Evolutionary conservation across 2,329 filamentous ascomycete species (phyloP).

Genomic region (Fusarium sp.): DNA sequence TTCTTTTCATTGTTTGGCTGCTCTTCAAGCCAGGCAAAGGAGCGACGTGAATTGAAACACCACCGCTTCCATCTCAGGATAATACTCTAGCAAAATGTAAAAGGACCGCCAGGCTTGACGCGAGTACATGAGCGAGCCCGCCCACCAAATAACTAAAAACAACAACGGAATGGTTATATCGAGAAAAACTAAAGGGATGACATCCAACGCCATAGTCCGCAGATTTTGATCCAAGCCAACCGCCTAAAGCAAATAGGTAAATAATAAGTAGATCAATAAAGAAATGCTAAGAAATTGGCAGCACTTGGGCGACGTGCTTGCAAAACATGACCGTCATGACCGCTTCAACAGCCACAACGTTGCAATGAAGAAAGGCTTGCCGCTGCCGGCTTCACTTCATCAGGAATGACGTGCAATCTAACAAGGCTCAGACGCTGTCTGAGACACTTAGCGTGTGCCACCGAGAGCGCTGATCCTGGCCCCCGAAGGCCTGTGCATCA

Average conservation of each 20-base stretch:
- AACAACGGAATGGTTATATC: constrained; percentile 18
- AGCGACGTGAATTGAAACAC: constrained; percentile 39
- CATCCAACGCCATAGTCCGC: constrained; percentile 48
- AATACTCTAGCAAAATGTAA: constrained; percentile 44
- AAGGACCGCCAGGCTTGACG: constrained; percentile 41
- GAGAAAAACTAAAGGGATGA: constrained; percentile 35
- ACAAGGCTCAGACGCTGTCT: constrained; percentile 21
- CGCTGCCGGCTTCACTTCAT: constrained; percentile 1
- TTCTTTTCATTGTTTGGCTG: constrained; percentile 34
- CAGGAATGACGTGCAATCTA: constrained; percentile 12
- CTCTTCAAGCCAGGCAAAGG: constrained; percentile 36
- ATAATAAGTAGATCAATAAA: constrained; percentile 30
- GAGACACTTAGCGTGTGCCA: constrained; percentile 57
- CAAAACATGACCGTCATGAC: constrained; percentile 18
- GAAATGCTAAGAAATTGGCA: constrained; percentile 31
- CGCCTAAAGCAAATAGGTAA: constrained; percentile 36
- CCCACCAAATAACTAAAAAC: constrained; percentile 33
- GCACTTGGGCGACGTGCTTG: constrained; percentile 15
- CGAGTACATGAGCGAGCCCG: constrained; percentile 42
- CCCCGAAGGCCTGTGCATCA: constrained; percentile 72
- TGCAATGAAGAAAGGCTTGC: constrained; percentile 9
- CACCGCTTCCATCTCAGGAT: constrained; percentile 39
- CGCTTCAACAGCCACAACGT: constrained; percentile 30
- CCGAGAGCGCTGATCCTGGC: constrained; percentile 74
- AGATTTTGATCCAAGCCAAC: constrained; percentile 49